Base-by-base conservation (phyloP, 352 stramenopile species). In the Globisporangium orthogonon region DNA sequence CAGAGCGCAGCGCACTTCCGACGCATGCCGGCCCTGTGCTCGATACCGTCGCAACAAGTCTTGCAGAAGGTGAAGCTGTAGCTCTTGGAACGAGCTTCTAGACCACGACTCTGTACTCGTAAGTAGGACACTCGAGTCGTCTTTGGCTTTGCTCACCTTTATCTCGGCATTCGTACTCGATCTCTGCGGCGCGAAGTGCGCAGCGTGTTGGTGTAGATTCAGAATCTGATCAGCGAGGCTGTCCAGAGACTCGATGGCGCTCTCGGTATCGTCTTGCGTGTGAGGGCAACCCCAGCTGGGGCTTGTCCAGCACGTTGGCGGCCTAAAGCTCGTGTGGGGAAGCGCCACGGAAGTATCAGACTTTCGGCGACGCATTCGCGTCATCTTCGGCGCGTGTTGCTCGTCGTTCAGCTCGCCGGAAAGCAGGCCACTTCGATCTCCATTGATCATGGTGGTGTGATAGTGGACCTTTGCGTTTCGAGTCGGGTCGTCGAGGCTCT, bases 251-350 rank as follows among this genome's bases (percentile, higher is more conserved):
- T 70, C 60, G 0, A 79, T 52, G 2, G 83, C 52, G 11, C 63
- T 61, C 44, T 85, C 74, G n/a, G 74, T 74, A 46, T 86, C 76
- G 35, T 88, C 73, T 9, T 65, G 74, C 11, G 82, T 56, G 40
- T 67, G 66, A 43, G 76, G 78, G 18, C 72, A 60, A 50, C 73
- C 65, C 50, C 70, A 62, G 23, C 66, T 47, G 39, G 30, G 46
- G 61, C 23, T 66, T 46, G 10, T 63, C 61, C 50, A 57, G 31
- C 31, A 64, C 46, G 39, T 69, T 57, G 62, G 54, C n/a, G 46
- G 17, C 31, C 52, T 63, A 31, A 49, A n/a, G 17, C 17, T 33
- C 30, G 30, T 47, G 13, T 50, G 41, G 0, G 60, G 50, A 4
- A 61, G 18, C 7, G 55, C n/a, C 5, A 60, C 49, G 33, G 54